Percentiles rank a stretch among this genome's conserved stretches.
Conservation (phyloP, 768 basidiomycete genomes). For the Epithele typhae region DNA sequence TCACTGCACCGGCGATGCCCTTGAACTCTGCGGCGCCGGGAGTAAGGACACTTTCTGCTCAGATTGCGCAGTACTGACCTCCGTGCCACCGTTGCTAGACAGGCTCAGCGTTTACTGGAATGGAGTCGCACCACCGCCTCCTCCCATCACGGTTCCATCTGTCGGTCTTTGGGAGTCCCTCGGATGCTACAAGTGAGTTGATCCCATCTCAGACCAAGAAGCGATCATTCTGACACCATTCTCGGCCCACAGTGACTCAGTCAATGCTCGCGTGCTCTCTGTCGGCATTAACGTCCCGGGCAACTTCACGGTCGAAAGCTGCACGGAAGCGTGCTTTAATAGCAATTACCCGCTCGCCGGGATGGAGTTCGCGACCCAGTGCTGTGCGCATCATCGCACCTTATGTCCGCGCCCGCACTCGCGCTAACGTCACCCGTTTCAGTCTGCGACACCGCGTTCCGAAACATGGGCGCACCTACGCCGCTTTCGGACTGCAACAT, state of each 20-base stretch:
- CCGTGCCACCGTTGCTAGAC: slow-evolving; percentile 7
- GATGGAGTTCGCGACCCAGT: slow-evolving; percentile 35
- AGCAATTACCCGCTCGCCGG: slow-evolving; percentile 40
- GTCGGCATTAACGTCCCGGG: slow-evolving; percentile 33
- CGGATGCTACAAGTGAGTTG: slow-evolving; percentile 66
- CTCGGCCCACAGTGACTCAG: slow-evolving; percentile 29
- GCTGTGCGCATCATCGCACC: slow-evolving; percentile 22
- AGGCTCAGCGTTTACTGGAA: slow-evolving; percentile 64
- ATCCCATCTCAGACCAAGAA: background rate
- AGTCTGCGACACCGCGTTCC: slow-evolving; percentile 50
- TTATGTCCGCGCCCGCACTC: no score
- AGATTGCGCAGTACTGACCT: background rate
- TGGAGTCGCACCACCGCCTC: slow-evolving; percentile 49
- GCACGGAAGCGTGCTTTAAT: slow-evolving; percentile 58
- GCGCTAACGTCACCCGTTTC: no score
- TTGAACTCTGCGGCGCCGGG: slow-evolving; percentile 59
- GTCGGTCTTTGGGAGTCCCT: slow-evolving; percentile 65
- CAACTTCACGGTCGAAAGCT: slow-evolving; percentile 48
- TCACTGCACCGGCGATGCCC: slow-evolving; percentile 54
- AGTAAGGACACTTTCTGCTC: slow-evolving; percentile 15
- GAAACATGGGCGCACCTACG: slow-evolving; percentile 43
- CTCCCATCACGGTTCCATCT: slow-evolving; percentile 47
- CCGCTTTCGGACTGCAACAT: slow-evolving; percentile 58
- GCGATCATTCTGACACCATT: no score
- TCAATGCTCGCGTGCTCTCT: slow-evolving; percentile 30